Percentiles rank a stretch among this genome's conserved stretches.
Evolutionary conservation across 192 early-diverging fungal genomes (phyloP).

Genomic region (Dimargaris cristalligena): DNA sequence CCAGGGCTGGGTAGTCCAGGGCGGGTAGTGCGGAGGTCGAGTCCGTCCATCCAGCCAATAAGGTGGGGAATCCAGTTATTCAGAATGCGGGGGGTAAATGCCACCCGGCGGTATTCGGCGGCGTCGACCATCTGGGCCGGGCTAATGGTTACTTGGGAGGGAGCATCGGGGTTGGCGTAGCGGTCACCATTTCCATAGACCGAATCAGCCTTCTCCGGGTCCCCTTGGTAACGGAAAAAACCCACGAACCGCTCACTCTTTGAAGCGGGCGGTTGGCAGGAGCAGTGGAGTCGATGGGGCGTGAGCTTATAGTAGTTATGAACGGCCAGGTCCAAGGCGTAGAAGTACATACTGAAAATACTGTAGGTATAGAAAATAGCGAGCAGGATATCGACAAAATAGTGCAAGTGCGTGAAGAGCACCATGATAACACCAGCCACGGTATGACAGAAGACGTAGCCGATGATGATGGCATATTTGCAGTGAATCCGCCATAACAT

Average conservation of each 20-base stretch:
- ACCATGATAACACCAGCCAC: conserved; percentile 29
- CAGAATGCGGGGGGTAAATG: conserved; percentile 9
- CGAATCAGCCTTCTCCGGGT: background rate
- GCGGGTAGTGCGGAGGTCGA: background rate
- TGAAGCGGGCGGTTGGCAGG: background rate
- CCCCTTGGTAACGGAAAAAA: background rate
- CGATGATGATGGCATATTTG: conserved; percentile 23
- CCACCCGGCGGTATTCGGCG: background rate
- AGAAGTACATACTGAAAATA: conserved; percentile 36
- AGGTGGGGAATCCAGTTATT: conserved; percentile 5
- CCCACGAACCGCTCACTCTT: background rate
- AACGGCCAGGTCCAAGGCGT: conserved; percentile 19
- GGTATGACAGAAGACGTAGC: conserved; percentile 21
- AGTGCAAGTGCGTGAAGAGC: conserved; percentile 36
- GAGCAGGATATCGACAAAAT: conserved; percentile 38
- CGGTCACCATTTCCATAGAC: too few species aligned
- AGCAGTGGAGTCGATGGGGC: conserved; percentile 2
- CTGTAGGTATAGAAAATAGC: conserved; percentile 34
- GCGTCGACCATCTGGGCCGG: background rate
- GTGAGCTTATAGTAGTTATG: conserved; percentile 9
- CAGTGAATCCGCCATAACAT: conserved; percentile 38
- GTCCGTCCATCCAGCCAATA: conserved; percentile 5
- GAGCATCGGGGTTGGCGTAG: conserved; percentile 1
- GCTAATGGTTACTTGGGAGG: background rate
- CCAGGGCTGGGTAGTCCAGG: background rate